Conservation (phyloP, 345 rosid species). For the Eutrema japonicum region DNA sequence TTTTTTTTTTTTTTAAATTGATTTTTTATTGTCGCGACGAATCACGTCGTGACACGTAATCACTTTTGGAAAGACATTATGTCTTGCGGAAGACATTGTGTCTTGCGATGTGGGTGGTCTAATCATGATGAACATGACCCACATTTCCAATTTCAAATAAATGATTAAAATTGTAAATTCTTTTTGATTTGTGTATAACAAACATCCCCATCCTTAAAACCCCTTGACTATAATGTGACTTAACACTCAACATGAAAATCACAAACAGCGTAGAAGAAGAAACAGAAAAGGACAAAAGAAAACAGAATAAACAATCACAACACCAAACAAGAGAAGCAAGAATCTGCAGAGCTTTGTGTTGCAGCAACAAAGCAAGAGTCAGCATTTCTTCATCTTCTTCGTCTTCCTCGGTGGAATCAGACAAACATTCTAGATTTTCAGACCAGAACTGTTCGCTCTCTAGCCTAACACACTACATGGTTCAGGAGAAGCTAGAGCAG, state of each 20-base stretch:
- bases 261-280: slow-evolving; percentile 27
- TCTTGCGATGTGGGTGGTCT: no score
- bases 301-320: slow-evolving; percentile 27
- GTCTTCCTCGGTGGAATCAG: slow-evolving; percentile 55
- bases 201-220: slow-evolving; percentile 35
- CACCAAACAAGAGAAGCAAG: slow-evolving; percentile 39
- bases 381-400: slow-evolving; percentile 69
- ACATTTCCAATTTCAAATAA: slow-evolving; percentile 16
- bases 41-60: no score
- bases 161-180: not conserved
- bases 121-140: slow-evolving; percentile 52
- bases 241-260: slow-evolving; percentile 36
- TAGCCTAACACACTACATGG: slow-evolving; percentile 83
- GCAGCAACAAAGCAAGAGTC: slow-evolving; percentile 66
- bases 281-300: slow-evolving; percentile 1
- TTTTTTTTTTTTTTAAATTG: no score
- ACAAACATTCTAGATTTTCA: slow-evolving; percentile 43
- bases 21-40: no score
- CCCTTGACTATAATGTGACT: slow-evolving; percentile 30
- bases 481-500: slow-evolving; percentile 82
- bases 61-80: no score
- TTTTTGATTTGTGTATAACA: slow-evolving; percentile 21
- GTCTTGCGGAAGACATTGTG: no score
- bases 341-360: slow-evolving; percentile 70
- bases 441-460: slow-evolving; percentile 60